A percentile compares a stretch with the other conserved stretches of the same genome.
These are phyloP conservation scores for Suhomyces bolitotheri DNA, from an alignment of 1,139 yeast genomes.

Conservation along the genomic window DNA sequence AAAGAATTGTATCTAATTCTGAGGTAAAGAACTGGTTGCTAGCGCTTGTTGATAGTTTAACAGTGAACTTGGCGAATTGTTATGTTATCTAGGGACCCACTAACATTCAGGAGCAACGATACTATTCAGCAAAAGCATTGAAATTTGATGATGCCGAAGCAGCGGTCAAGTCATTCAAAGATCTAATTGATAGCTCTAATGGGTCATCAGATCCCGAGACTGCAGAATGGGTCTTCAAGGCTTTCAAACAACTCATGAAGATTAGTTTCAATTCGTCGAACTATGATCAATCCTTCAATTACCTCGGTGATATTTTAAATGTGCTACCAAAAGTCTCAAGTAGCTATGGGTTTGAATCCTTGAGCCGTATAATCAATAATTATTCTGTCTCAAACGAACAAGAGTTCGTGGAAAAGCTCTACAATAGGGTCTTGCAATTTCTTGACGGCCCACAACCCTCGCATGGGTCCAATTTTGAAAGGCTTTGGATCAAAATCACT, in stretches of 20 bases:
- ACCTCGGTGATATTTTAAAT: conserved; percentile 25
- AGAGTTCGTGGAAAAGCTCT: conserved; percentile 28
- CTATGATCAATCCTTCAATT: conserved; percentile 35
- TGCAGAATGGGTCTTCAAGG: conserved; percentile 53
- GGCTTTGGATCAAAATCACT: conserved; percentile 58
- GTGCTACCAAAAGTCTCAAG: conserved; percentile 34
- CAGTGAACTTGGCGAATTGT: no score
- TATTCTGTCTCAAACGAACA: conserved; percentile 36
- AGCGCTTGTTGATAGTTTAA: no score
- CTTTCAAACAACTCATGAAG: conserved; percentile 67
- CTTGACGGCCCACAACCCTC: conserved; percentile 17
- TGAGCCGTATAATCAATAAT: conserved; percentile 54
- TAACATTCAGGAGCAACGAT: conserved; percentile 49
- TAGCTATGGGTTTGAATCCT: conserved; percentile 61
- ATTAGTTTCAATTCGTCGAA: conserved; percentile 39
- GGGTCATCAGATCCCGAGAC: conserved; percentile 17
- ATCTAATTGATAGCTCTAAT: conserved; percentile 9
- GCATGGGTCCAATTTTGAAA: conserved; percentile 36
- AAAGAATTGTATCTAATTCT: no score
- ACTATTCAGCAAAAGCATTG: conserved; percentile 61
- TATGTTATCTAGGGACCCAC: no score
- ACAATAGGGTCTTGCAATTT: conserved; percentile 30
- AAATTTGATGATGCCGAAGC: conserved; percentile 56
- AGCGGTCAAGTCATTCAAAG: conserved; percentile 16
- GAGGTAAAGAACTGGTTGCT: no score